These are phyloP conservation scores for Lichtheimia ramosa DNA, from an alignment of 371 early-diverging fungal species.

Conservation along the genomic window DNA sequence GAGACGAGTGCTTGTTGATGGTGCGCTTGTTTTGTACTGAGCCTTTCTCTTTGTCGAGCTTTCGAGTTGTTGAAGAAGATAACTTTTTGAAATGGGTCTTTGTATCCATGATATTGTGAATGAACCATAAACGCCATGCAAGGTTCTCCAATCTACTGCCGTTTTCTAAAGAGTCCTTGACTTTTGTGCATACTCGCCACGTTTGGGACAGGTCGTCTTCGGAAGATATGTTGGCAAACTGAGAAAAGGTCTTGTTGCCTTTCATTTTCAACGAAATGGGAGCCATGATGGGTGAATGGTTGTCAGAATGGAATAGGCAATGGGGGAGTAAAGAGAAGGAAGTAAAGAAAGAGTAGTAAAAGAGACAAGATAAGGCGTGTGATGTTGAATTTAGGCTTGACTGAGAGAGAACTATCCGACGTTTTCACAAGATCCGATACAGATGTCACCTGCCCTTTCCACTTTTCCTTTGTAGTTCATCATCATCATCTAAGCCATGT, in stretches of 20 bases:
- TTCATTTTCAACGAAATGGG: constrained; percentile 75
- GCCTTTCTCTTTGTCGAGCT: constrained; percentile 31
- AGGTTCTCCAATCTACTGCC: constrained; percentile 86
- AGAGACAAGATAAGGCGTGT: constrained; percentile 6
- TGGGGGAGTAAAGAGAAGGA: constrained; percentile 9
- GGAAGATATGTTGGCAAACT: constrained; percentile 66
- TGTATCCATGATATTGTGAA: constrained; percentile 55
- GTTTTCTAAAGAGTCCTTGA: constrained; percentile 86
- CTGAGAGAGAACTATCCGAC: too few relatives aligned
- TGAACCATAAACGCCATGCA: constrained; percentile 87
- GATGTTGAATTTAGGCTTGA: neutral
- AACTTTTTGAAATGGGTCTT: constrained; percentile 24
- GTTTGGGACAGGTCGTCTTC: constrained; percentile 76
- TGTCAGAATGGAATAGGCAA: constrained; percentile 1
- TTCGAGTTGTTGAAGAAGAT: constrained; percentile 25
- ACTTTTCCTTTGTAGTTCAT: too few relatives aligned
- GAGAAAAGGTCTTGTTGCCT: constrained; percentile 65
- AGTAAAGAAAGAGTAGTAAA: constrained; percentile 7
- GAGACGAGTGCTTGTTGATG: neutral
- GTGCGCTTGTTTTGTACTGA: neutral
- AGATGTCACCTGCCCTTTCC: too few relatives aligned
- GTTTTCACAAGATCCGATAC: too few relatives aligned
- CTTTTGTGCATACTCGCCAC: constrained; percentile 88
- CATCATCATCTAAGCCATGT: too few relatives aligned
- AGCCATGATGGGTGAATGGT: constrained; percentile 51